Base-by-base conservation (phyloP, 805 yeast genomes). In the Candida lessepsii region DNA sequence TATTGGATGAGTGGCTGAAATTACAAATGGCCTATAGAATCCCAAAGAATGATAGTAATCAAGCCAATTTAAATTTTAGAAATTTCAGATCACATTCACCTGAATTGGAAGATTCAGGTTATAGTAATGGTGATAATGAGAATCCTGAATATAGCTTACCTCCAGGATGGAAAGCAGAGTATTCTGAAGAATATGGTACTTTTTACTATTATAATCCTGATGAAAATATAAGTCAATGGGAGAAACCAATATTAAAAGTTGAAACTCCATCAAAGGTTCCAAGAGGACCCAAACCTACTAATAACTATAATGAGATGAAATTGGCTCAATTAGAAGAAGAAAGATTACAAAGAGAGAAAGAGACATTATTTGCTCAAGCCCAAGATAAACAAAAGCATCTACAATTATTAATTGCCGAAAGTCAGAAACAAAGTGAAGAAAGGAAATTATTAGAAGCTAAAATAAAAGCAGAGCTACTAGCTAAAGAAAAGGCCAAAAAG, bases 11-110 rank as follows among this genome's bases (percentile, higher is more conserved):
- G 41, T 91, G 97, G 97, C 67, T 81, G 32, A 65, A 66, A 18
- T 74, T 86, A 44, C 82, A 84, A 55, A 79, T 86, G 76, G 90
- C 89, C n/a, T 86, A 83, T 55, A 75, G 93, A 32, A 90, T 91
- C 37, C 90, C 95, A 1, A 82, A 90, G 51, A 72, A 71, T 41
- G 33, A 26, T n/a, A 23, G 45, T 32, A 35, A 47, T 34, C 35
- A 46, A 4, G 44, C 46, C 14, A 39, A 49, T 4, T 35, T 41
- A 14, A 27, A 20, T 19, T 56, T 48, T 37, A 53, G 64, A 45
- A 49, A 49, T 24, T 49, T 57, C 2, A 53, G 58, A 20, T 45
- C 55, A 10, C 39, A 38, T 23, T 40, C 50, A 24, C 41, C 42
- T 16, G 43, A 25, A 35, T 7, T 23, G 9, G 39, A 35, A 18